Evolutionary conservation across 495 filamentous ascomycete genomes (phyloP), one percentile per base, ranked within the genome.

Genomic region (Bombardia bombarda): DNA sequence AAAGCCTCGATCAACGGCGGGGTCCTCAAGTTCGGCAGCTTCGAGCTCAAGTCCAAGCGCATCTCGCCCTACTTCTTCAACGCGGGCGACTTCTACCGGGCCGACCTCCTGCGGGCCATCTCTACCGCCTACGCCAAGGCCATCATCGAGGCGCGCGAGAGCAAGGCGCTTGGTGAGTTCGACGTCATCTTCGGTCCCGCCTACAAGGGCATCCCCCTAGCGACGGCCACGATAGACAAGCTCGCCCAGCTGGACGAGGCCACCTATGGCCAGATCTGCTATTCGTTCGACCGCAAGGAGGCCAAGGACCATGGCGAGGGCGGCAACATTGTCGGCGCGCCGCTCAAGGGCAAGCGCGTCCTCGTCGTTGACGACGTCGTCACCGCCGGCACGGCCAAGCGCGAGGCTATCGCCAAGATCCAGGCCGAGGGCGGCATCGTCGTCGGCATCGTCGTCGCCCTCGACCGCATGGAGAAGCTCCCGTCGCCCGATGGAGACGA

Each of bases 51-150:
- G 66, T 95, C 90, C 42, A 83, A 84, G 51, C 88, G 92, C 49
- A 75, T 80, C 55, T 95, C 88, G 6, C 90, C 92, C n/a, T 96
- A 97, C 78, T 96, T 98, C 77, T 94, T 97, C 82, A 93, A 92
- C 65, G 86, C 89, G 14, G 87, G 87, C 24, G 76, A 83, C 51
- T 88, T 96, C 69, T 83, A 89, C 69, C 78, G 76, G 18, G 83
- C 79, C 20, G 67, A 78, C 45, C 76, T 94, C 16, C 77, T 92
- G 44, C 71, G 73, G 43, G 77, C 86, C 45, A 79, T 92, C 47
- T 74, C 80, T 42, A 69, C 75, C 32, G 87, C 90, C 32, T 97
- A 88, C 60, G 90, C 90, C 6, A 72, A 80, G 34, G 77, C 86
- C 37, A 80, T 95, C 34, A 56, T 58, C 38, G 56, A 63, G 22